These are phyloP conservation scores for Diphasiastrum complanatum DNA, from an alignment of 83 land plant genomes.

Conservation along the genomic window DNA sequence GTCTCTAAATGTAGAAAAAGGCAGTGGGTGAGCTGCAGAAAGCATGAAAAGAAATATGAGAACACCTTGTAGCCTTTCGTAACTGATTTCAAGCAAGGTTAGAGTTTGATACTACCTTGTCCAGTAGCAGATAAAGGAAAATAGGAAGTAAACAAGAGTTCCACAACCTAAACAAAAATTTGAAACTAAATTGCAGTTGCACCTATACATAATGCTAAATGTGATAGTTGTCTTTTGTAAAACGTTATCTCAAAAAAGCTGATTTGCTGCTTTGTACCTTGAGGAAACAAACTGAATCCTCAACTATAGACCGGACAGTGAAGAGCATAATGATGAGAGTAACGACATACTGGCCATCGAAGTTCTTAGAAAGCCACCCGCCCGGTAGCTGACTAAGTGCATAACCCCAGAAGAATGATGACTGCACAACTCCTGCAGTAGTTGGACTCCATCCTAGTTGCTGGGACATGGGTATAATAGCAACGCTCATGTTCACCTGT, in stretches of 20 bases:
- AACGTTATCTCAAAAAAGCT: background rate
- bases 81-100: too few relatives aligned
- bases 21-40: background rate
- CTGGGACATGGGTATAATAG: slow-evolving; percentile 97
- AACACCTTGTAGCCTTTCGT: background rate
- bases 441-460: slow-evolving; percentile 90
- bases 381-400: slow-evolving; percentile 97
- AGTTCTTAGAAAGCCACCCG: slow-evolving; percentile 85
- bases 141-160: too few relatives aligned
- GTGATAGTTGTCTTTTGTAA: background rate
- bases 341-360: slow-evolving; percentile 73
- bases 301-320: background rate
- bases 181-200: background rate
- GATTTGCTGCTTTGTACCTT: background rate
- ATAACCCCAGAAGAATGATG: slow-evolving; percentile 99
- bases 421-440: slow-evolving; percentile 87
- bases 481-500: slow-evolving; percentile 97
- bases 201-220: background rate
- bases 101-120: too few relatives aligned
- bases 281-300: background rate
- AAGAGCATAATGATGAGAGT: background rate
- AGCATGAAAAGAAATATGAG: background rate
- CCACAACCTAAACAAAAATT: background rate
- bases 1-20: background rate
- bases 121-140: too few relatives aligned